Evolutionary conservation across 2,329 filamentous ascomycete species (phyloP), one percentile per base, ranked within the genome.

Genomic region (Ceratocystis variospora): DNA sequence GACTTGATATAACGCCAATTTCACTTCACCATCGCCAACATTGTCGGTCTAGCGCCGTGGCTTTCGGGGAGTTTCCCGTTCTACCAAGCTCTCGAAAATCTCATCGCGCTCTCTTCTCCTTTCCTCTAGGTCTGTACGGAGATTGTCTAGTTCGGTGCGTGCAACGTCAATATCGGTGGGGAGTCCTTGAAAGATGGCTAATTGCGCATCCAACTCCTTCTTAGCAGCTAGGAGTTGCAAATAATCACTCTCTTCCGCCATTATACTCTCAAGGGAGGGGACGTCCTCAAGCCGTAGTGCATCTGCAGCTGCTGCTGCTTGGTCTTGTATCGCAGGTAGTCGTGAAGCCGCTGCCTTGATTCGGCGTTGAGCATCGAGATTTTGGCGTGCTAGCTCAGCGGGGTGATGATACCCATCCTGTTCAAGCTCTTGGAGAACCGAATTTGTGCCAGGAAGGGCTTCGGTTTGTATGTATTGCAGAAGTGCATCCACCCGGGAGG

Each of bases 1-100:
- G 10, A 41, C 37, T 41, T 41, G 2, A 12, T 41, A 3, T 12
- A 10, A 41, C 3, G 37, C 37, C 8, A 41, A 3, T 12, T 41
- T 2, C 37, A 10, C 2, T 41, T 41, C 33, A 37, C 33, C 33
- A 37, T 37, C 8, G 37, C 25, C 3, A 25, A 4, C 53, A 6
- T 48, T 22, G 15, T 28, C 25, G n/a, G 19, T 17, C 37, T 37
- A 63, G 12, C 28, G 31, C 19, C 41, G 33, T n/a, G 7, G n/a
- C 50, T 69, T 68, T 37, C 64, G 59, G 1, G 68, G 69, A 8
- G 66, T 69, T 55, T 84, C 82, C 50, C 79, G 78, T 71, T 85
- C 83, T 1, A 90, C 84, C 61, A 94, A 73, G 1, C 80, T 82
- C 72, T 93, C 90, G 73, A 96, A 95, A 65, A 90, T 79, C 37